phyloP scores from a whole-genome alignment of 2,329 filamentous ascomycete species.

The Penicillium sp. region DNA sequence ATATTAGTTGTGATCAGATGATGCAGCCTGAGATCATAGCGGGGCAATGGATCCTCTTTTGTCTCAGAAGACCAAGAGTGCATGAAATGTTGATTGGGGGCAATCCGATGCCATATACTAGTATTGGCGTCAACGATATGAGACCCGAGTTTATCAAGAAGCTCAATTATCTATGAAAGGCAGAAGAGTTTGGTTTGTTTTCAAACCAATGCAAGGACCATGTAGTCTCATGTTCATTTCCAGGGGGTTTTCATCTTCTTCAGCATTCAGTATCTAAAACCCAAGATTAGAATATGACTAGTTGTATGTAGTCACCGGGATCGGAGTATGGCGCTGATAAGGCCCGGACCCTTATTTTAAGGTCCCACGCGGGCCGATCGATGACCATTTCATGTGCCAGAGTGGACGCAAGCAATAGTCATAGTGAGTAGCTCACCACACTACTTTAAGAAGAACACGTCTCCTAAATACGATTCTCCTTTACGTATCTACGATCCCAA shows the following conservation, averaged over 20 bases:
- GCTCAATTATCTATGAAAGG: neutral
- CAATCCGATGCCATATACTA: neutral
- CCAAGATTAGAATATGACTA: neutral
- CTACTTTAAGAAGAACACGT: neutral
- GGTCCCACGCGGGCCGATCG: slow-evolving; percentile 11
- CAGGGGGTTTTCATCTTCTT: neutral
- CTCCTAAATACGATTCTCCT: too few species aligned
- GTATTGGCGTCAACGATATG: neutral
- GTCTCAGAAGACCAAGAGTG: neutral
- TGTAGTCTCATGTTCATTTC: neutral
- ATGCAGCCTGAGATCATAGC: slow-evolving; percentile 1
- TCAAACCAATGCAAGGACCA: neutral
- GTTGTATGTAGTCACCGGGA: neutral
- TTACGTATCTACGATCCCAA: too few species aligned
- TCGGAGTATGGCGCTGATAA: neutral
- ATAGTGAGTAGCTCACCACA: neutral
- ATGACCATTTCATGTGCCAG: slow-evolving; percentile 2
- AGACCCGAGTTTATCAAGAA: neutral
- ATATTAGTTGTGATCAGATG: neutral
- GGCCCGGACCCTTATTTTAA: neutral
- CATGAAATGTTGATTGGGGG: neutral
- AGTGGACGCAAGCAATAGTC: neutral
- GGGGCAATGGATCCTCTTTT: neutral
- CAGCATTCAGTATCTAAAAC: neutral
- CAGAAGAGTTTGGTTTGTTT: neutral